These are phyloP conservation scores for Schizothecium vesticola DNA, from an alignment of 495 filamentous ascomycete species.

Conservation along the genomic window DNA sequence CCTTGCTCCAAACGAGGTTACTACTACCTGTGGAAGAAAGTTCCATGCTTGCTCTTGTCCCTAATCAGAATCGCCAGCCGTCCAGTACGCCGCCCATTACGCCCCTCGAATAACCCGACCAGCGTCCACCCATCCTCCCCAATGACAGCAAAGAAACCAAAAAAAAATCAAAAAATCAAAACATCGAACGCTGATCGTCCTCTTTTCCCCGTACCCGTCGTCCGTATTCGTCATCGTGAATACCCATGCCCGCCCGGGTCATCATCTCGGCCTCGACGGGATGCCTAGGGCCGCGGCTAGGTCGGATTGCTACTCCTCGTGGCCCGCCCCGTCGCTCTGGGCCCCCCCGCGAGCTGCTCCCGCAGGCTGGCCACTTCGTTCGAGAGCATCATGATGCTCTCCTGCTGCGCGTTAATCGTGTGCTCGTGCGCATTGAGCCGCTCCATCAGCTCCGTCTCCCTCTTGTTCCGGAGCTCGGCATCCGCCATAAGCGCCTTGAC, in stretches of 20 bases:
- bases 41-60: neutral
- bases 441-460: constrained; percentile 28
- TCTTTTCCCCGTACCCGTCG: neutral
- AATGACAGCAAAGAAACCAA: neutral
- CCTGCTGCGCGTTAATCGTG: constrained; percentile 17
- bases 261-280: neutral
- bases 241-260: neutral
- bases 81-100: neutral
- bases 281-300: neutral
- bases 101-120: neutral
- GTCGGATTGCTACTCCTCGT: neutral
- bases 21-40: neutral
- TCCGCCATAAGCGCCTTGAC: constrained; percentile 35
- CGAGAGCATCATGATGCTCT: neutral
- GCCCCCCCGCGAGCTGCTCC: neutral
- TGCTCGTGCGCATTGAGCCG: constrained; percentile 40
- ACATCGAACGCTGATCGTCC: neutral
- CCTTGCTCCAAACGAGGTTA: neutral
- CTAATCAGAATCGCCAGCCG: neutral
- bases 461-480: constrained; percentile 19
- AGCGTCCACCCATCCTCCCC: neutral
- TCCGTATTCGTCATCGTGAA: neutral
- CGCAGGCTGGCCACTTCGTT: neutral
- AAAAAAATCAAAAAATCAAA: neutral
- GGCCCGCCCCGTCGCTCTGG: neutral